phyloP scores from a whole-genome alignment of 495 filamentous ascomycete species.

The Xylaria venustula region DNA sequence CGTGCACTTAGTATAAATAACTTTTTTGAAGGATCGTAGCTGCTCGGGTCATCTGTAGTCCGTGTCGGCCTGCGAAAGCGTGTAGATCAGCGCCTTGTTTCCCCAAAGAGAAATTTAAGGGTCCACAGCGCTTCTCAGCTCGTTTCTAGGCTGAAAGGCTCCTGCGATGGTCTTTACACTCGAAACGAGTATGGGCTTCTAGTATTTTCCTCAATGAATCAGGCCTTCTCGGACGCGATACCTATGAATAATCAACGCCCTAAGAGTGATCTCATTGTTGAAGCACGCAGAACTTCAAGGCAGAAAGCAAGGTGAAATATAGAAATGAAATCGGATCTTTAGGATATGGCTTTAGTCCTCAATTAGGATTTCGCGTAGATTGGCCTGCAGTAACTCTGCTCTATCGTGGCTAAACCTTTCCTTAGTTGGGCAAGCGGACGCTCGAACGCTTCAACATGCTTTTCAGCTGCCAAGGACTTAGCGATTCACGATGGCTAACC shows the following conservation, averaged over 20 bases:
- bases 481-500: background rate
- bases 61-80: slow-evolving; percentile 5
- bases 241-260: background rate
- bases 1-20: background rate
- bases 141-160: background rate
- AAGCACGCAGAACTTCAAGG: background rate
- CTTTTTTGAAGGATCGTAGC: background rate
- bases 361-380: background rate
- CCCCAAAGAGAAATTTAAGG: background rate
- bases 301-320: too few species aligned
- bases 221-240: background rate
- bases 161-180: background rate
- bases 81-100: background rate
- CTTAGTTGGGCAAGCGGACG: background rate
- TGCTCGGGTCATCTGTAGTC: background rate
- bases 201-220: background rate
- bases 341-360: background rate
- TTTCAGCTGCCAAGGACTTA: slow-evolving; percentile 12
- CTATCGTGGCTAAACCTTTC: background rate
- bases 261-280: background rate
- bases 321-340: background rate
- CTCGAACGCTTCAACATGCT: background rate
- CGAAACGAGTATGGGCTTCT: background rate
- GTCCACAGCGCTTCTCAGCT: slow-evolving; percentile 3
- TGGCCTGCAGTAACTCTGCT: background rate